Evolutionary conservation across 2,329 filamentous ascomycete species (phyloP).

Genomic region (Fusarium caatingaense): DNA sequence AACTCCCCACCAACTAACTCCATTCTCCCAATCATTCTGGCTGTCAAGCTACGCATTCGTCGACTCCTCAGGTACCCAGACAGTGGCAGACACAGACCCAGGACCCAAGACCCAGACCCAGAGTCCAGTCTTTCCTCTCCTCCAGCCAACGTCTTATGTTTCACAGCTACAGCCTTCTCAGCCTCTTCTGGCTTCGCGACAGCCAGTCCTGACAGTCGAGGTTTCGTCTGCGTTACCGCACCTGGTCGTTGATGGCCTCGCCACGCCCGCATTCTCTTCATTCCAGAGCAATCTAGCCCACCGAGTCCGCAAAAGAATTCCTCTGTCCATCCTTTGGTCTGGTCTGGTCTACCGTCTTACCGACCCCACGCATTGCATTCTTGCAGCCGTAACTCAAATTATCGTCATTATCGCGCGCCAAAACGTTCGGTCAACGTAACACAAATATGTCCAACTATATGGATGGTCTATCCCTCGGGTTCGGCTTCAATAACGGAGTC

Average conservation of each 20-base stretch:
- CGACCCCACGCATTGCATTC: conserved; percentile 14
- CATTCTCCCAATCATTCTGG: neutral
- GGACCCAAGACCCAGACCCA: neutral
- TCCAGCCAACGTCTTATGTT: conserved; percentile 35
- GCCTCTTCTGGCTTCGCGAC: conserved; percentile 29
- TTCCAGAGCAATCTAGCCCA: conserved; percentile 11
- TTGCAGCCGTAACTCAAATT: conserved; percentile 8
- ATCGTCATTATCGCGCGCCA: neutral
- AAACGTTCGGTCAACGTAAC: conserved; percentile 25
- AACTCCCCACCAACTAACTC: conserved; percentile 17
- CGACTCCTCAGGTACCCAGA: conserved; percentile 1
- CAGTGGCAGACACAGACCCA: neutral
- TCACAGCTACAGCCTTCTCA: conserved; percentile 34
- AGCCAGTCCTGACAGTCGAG: conserved; percentile 8
- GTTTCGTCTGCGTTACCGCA: conserved; percentile 13
- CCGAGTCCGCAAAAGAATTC: conserved; percentile 27
- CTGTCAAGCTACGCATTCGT: neutral
- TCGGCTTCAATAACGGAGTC: conserved; percentile 43
- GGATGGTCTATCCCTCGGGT: conserved; percentile 40
- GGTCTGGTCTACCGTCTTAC: neutral
- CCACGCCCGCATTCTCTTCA: conserved; percentile 17
- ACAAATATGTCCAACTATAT: conserved; percentile 41
- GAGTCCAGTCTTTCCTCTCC: neutral
- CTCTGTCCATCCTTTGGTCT: conserved; percentile 6
- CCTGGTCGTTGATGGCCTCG: conserved; percentile 29